Evolutionary conservation across 768 basidiomycete genomes (phyloP).

Genomic region (Boletus coccyginus): DNA sequence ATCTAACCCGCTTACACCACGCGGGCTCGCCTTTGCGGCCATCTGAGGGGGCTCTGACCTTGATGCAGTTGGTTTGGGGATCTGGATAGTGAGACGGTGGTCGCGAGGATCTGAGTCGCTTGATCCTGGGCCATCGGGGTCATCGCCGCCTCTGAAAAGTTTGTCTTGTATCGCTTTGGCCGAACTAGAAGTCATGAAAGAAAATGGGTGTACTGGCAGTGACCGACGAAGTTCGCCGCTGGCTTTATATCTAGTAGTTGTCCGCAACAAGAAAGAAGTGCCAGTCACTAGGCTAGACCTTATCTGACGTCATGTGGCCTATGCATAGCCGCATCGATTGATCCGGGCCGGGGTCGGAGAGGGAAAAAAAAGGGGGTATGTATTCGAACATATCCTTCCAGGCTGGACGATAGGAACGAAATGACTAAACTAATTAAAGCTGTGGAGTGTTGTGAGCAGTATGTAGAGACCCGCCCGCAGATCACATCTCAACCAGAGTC

Average conservation of each 20-base stretch:
- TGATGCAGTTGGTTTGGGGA: slow-evolving; percentile 50
- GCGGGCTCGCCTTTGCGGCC: slow-evolving; percentile 37
- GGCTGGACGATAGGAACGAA: slow-evolving; percentile 8
- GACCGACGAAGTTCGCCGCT: background rate
- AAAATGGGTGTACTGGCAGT: slow-evolving; percentile 2
- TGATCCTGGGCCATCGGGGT: slow-evolving; percentile 16
- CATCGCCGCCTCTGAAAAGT: slow-evolving; percentile 54
- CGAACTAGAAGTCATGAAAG: slow-evolving; percentile 42
- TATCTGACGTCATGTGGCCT: slow-evolving; percentile 23
- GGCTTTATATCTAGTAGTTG: slow-evolving; percentile 7
- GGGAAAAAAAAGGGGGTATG: slow-evolving; percentile 20
- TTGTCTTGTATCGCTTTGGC: slow-evolving; percentile 70
- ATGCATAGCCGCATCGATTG: background rate
- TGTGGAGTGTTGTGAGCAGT: slow-evolving; percentile 9
- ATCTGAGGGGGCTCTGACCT: slow-evolving; percentile 33
- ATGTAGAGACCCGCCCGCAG: slow-evolving; percentile 33
- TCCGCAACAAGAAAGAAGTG: background rate
- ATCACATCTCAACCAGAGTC: slow-evolving; percentile 21
- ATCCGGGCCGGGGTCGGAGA: background rate
- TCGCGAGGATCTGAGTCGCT: slow-evolving; percentile 29
- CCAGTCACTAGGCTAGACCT: background rate
- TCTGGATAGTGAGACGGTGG: slow-evolving; percentile 60
- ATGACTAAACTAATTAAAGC: slow-evolving; percentile 17
- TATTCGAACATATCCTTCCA: slow-evolving; percentile 15
- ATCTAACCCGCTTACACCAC: slow-evolving; percentile 1